Base-by-base conservation (phyloP, 1,284 basidiomycete genomes). In the Tremellales sp. region DNA sequence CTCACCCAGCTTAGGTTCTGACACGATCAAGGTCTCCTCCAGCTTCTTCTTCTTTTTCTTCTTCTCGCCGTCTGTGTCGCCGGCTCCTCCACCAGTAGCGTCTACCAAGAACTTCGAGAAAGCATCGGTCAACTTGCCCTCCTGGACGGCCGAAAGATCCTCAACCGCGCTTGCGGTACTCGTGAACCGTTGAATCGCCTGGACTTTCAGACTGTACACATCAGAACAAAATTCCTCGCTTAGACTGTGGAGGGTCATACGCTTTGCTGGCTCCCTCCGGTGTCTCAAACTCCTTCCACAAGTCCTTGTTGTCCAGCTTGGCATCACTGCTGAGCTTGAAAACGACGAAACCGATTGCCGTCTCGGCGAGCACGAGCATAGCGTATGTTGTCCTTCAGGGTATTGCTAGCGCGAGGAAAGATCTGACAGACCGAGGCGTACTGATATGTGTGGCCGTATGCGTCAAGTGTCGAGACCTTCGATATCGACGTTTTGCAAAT, bases 121-220 rank as follows among this genome's bases (percentile, higher is more conserved):
- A 5, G 85, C 84, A 75, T 96, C 96, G 47, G 89, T 89, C 45
- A 97, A 74, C 77, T 96, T 93, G 57, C 93, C 92, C 47, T 87
- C 86, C 70, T 94, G 90, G 42, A 97, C 77, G 12, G 93, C 85
- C 26, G 90, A 89, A 63, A 97, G 85, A 72, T 97, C 94, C 76
- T 97, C 93, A n/a, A 98, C 94, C n/a, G 96, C 94, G 21, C 86
- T 85, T 24, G 90, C 96, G 10, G 94, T 97, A 42, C 91, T 94
- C 31, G 87, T 87, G 76, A 98, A 98, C 48, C 91, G 87, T 77
- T 98, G 94, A 51, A 98, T 81, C 37, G 91, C 89, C 72, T 94
- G 90, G 51, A 98, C 79, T 77, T 97, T 96, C 56, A 97, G 78
- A 44, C 92, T 94, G 54, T 43, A 35, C n/a, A n/a, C 11, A 4